Base-by-base conservation (phyloP, 2,329 filamentous ascomycete genomes). In the Westerdykella ornata region DNA sequence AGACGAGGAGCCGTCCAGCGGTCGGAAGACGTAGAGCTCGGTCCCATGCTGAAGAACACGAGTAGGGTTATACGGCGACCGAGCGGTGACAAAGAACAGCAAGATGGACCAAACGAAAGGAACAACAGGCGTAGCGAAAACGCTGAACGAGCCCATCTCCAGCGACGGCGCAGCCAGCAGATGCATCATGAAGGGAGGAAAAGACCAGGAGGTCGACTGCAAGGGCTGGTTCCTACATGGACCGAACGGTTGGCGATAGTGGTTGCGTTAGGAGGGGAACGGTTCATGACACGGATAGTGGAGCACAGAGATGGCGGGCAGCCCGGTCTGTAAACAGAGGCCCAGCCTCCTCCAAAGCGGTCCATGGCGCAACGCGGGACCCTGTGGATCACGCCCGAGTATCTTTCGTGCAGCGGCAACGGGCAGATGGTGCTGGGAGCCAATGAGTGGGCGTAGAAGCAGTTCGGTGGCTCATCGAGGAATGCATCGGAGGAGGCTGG, bases 11-110 rank as follows among this genome's bases (percentile, higher is more conserved):
- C 55, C 42, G 29, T 72, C 66, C 22, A 67, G 69, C 11, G 83
- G 76, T 26, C 74, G 71, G 54, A 95, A 81, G 49, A 90, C 73
- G 63, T 92, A 94, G 44, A 81, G 80, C 22, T 78, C 60, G 14
- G 78, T 72, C 46, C 66, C 62, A 39, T 69, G 68, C 35, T 80
- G 73, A 43, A 90, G 75, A 39, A 94, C 75, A 20, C 77, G 80
- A 0, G 88, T 88, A 2, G 87, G 84, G 41, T 82, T 81, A 69
- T 94, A 94, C 18, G 87, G 88, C 39, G 88, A 74, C 37, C 70
- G 63, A 31, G 69, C 67, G n/a, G 39, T 37, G 38, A 47, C 44
- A 38, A 18, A 26, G 18, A 43, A 14, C 8, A 48, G 32, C 13
- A 48, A 30, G 15, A 44, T 3, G 14, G 30, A 5, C 18, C 18